Percentiles rank a stretch among this genome's conserved stretches.
Conservation (phyloP, 208 protist genomes). For the Jaenimonas drosophilae region DNA sequence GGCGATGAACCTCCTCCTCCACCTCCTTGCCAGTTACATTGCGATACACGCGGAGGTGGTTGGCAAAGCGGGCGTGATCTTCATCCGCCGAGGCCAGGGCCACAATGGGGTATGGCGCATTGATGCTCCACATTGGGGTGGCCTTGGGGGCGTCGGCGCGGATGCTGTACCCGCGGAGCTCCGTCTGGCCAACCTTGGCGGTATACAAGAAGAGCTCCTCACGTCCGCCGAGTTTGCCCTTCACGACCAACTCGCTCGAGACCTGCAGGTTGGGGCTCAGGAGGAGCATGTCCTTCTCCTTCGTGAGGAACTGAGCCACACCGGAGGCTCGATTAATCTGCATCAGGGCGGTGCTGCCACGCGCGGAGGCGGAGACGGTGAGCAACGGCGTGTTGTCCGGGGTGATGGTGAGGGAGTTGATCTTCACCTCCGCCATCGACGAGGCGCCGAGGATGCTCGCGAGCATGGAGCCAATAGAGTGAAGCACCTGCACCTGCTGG, state of each 20-base stretch:
- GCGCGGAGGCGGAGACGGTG: no score
- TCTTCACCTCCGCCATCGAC: slow-evolving; percentile 32
- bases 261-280: slow-evolving; percentile 25
- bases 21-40: slow-evolving; percentile 44
- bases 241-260: slow-evolving; percentile 21
- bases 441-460: slow-evolving; percentile 17
- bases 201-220: slow-evolving; percentile 29
- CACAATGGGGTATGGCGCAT: slow-evolving; percentile 49
- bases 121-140: slow-evolving; percentile 44
- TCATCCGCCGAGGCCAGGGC: slow-evolving; percentile 50
- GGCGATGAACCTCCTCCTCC: slow-evolving; percentile 70
- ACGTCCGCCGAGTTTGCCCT: slow-evolving; percentile 9
- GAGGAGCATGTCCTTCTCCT: slow-evolving; percentile 15
- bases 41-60: slow-evolving; percentile 67
- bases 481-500: slow-evolving; percentile 24
- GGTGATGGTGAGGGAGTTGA: slow-evolving; percentile 17
- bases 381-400: no score
- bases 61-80: slow-evolving; percentile 36
- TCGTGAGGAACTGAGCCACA: slow-evolving; percentile 7
- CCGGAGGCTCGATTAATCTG: slow-evolving; percentile 10
- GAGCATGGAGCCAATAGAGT: slow-evolving; percentile 39
- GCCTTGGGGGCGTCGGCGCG: slow-evolving; percentile 12
- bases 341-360: slow-evolving; percentile 8
- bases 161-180: slow-evolving; percentile 48
- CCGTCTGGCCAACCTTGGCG: slow-evolving; percentile 16